Conservation (phyloP, 371 early-diverging fungal genomes). For the Amoeboradix gromovi region DNA sequence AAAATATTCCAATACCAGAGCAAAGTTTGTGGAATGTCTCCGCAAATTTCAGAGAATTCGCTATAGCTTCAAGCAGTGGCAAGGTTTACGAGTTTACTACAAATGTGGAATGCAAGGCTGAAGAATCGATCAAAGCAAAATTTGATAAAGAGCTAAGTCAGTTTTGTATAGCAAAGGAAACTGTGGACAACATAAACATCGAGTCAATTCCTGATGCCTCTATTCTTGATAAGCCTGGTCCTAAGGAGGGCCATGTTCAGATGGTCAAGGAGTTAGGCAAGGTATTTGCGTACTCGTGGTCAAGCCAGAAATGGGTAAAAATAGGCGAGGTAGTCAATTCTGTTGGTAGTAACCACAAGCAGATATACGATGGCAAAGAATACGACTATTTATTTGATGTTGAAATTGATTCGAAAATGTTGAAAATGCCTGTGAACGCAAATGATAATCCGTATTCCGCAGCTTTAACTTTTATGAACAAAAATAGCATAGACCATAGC, state of each 20-base stretch:
- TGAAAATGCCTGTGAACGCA: constrained; percentile 76
- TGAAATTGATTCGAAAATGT: constrained; percentile 43
- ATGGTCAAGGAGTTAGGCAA: neutral
- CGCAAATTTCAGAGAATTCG: neutral
- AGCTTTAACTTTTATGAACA: constrained; percentile 58
- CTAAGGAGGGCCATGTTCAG: neutral
- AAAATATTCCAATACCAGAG: neutral
- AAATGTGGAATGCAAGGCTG: neutral
- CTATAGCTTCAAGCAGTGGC: neutral
- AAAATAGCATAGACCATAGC: constrained; percentile 40
- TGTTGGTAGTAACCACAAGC: constrained; percentile 34
- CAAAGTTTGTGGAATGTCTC: neutral
- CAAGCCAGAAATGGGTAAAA: constrained; percentile 34
- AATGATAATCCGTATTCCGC: constrained; percentile 74
- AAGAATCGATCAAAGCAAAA: neutral
- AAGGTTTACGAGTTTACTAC: neutral
- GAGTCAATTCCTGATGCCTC: constrained; percentile 46
- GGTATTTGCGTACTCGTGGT: neutral
- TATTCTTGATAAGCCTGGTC: constrained; percentile 34
- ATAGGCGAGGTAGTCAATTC: constrained; percentile 83
- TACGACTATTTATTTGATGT: constrained; percentile 94
- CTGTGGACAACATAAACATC: constrained; percentile 48
- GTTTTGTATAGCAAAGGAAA: neutral
- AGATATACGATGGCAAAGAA: constrained; percentile 48
- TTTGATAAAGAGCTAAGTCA: neutral